Evolutionary conservation across 805 yeast genomes (phyloP), one percentile per base, ranked within the genome.

Genomic region (Huiozyma sinensis): DNA sequence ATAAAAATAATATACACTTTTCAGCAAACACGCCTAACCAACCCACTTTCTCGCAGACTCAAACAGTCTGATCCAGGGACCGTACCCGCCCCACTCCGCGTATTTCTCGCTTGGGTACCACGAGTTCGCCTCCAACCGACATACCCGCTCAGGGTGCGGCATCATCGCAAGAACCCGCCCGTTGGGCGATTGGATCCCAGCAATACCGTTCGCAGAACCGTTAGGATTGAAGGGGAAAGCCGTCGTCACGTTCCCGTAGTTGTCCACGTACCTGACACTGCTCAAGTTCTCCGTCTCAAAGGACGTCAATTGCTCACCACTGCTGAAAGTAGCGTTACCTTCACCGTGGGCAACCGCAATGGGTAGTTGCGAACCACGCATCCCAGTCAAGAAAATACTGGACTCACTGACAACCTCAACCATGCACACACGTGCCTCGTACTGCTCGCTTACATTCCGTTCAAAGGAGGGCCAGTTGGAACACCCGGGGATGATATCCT

Each of bases 301-400:
- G 7, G 61, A 57, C 32, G 68, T 65, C 49, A 75, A 63, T 46
- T 72, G 68, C 28, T 65, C 70, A 7, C 65, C 69, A 30, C 64
- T 48, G 38, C 67, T 67, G 63, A 90, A 92, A 37, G 72, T 66
- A 10, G 97, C 97, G 56, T 86, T 77, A 57, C 98, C 98, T 70
- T 92, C 98, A 55, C 98, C 98, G 61, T 92, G 98, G 4, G 98
- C 98, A 53, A 92, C 97, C 17, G 94, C 96, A 66, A 92, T 87
- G 43, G 98, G 98, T 57, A 92, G 66, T 56, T 79, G 78, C 6
- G 97, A 86, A n/a, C 96, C 95, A 57, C 79, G 75, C 97, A 92
- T 88, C 43, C 83, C 86, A 46, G 82, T 75, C 55, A 89, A 76
- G 74, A 92, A 90, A 44, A 92, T 78, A 44, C 75, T 69, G 45